phyloP scores from a whole-genome alignment of 352 stramenopile genomes.

The Elongisporangium prolatum region DNA sequence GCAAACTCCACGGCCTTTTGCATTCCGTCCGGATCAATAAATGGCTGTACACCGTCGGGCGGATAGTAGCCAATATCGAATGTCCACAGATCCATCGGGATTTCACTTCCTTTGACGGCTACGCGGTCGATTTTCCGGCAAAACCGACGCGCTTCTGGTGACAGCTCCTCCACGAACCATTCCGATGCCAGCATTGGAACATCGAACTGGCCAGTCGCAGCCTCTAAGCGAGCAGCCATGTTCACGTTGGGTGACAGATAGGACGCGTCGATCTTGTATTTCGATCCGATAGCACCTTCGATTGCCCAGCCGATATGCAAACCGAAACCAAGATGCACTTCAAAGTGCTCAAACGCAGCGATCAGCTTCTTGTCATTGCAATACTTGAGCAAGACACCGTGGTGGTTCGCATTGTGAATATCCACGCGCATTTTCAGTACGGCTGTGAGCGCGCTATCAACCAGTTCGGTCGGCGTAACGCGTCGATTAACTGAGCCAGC shows the following conservation, averaged over 20 bases:
- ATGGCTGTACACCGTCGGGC: conserved; percentile 40
- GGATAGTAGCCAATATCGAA: conserved; percentile 90
- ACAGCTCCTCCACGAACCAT: conserved; percentile 94
- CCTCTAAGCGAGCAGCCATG: conserved; percentile 95
- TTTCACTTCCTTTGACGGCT: conserved; percentile 95
- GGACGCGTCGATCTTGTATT: conserved; percentile 98
- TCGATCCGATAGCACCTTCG: conserved; percentile 96
- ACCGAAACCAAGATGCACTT: conserved; percentile 94
- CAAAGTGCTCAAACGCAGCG: conserved; percentile 86
- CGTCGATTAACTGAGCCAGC: conserved; percentile 31
- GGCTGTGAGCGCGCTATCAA: conserved; percentile 94
- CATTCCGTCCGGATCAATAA: conserved; percentile 47
- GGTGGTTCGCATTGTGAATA: conserved; percentile 91
- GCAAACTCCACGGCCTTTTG: conserved; percentile 85
- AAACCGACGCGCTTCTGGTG: conserved; percentile 69
- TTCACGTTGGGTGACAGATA: conserved; percentile 98
- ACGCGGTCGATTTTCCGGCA: conserved; percentile 95
- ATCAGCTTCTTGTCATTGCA: conserved; percentile 79
- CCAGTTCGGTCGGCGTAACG: conserved; percentile 73
- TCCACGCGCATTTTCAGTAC: conserved; percentile 96
- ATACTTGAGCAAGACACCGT: conserved; percentile 77
- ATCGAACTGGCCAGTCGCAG: conserved; percentile 94
- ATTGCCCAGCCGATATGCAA: conserved; percentile 98
- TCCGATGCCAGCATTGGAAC: conserved; percentile 94
- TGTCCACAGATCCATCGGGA: conserved; percentile 93